Base-by-base conservation (phyloP, 139 green algal species). In the Desmodesmus armatus region DNA sequence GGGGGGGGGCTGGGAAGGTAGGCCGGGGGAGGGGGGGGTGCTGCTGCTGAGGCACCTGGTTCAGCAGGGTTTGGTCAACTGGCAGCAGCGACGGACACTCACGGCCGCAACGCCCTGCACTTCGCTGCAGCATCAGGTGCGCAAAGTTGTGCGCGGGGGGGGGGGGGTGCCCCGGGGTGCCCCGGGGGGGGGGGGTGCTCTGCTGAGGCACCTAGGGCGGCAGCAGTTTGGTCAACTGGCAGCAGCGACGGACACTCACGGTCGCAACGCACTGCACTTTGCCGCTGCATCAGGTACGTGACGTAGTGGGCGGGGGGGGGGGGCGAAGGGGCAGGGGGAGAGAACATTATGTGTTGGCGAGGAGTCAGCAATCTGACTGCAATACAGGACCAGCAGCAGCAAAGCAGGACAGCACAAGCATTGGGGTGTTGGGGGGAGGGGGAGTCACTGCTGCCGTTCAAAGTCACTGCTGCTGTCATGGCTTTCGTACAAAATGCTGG, bases 61-160 rank as follows among this genome's bases (percentile, higher is more conserved):
- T 3, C 73, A n/a, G 31, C 27, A 62, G 19, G 5, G 37, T 5
- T 7, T 35, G 67, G 1, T 7, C 11, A 5, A 31, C 17, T 31
- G 15, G 62, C n/a, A 72, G 11, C 62, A 72, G n/a, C n/a, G 11
- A 37, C n/a, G 17, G 29, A 31, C 11, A 17, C n/a, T 17, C 43
- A 78, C 25, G 80, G 66, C 3, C 25, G 66, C 31, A 78, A 29
- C 23, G 80, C 80, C 0, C 66, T 85, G 35, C 80, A 85, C 66
- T 85, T 79, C 58, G 80, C 80, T 25, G 67, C 66, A 44, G 67
- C 47, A 60, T 37, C 79, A 77, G 79, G 79, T 78, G 44, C 0
- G 79, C 3, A 3, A 25, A 11, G 9, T 7, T 43, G 3, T 5
- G 21, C 51, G 31, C 2, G 21, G 27, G 67, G 27, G 4, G 25